Evolutionary conservation across 106 monocot genomes (phyloP).

Genomic region (Gastrodia elata): DNA sequence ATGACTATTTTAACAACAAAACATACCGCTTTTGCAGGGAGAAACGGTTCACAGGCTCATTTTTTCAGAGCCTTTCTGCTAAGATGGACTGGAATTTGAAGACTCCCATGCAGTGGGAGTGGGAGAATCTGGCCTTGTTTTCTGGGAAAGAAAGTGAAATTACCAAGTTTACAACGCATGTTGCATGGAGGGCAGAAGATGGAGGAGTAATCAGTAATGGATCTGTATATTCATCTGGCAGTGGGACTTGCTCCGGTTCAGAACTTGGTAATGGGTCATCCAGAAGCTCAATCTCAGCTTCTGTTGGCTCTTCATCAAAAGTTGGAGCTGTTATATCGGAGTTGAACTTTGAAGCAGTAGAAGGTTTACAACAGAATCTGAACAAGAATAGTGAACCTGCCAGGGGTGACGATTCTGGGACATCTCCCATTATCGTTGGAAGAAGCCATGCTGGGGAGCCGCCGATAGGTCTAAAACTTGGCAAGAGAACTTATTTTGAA

Average conservation of each 20-base stretch:
- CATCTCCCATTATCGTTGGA: constrained; percentile 8
- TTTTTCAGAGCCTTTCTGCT: background rate
- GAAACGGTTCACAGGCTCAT: background rate
- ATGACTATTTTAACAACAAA: background rate
- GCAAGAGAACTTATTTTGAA: constrained; percentile 78
- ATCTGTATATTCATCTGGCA: constrained; percentile 20
- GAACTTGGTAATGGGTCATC: constrained; percentile 45
- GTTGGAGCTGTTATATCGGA: constrained; percentile 7
- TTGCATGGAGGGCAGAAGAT: constrained; percentile 20
- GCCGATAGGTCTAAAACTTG: constrained; percentile 51
- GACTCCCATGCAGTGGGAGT: constrained; percentile 36
- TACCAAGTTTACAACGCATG: background rate
- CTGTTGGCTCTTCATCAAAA: constrained; percentile 31
- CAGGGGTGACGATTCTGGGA: constrained; percentile 19
- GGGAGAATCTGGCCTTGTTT: constrained; percentile 27
- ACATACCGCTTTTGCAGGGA: background rate
- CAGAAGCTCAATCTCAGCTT: constrained; percentile 38
- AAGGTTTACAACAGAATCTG: constrained; percentile 10
- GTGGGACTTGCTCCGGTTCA: constrained; percentile 32
- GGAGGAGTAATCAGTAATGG: constrained; percentile 17
- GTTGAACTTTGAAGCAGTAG: constrained; percentile 17
- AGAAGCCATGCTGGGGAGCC: constrained; percentile 22
- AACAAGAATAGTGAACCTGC: constrained; percentile 17
- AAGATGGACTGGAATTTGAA: constrained; percentile 41
- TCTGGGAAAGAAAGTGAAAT: constrained; percentile 16